Percentiles rank a stretch among this genome's conserved stretches.
Evolutionary conservation across 192 early-diverging fungal genomes (phyloP).

Genomic region (Neocallimastix lanati): DNA sequence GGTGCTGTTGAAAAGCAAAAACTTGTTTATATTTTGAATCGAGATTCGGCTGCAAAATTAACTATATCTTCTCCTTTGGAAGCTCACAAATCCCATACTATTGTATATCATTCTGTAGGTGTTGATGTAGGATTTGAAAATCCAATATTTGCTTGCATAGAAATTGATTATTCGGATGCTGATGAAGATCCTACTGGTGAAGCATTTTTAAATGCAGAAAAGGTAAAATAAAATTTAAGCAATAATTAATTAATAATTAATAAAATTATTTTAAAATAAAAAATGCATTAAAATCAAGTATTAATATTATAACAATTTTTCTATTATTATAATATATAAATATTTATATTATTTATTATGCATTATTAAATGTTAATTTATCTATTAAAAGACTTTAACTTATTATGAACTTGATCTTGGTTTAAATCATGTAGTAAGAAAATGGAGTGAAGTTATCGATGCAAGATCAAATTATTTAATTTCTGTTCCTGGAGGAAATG

Average conservation of each 20-base stretch:
- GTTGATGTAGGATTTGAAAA: slow-evolving; percentile 98
- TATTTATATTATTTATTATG: too few relatives aligned
- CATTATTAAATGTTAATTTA: too few relatives aligned
- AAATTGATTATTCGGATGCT: slow-evolving; percentile 64
- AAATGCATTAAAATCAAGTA: too few relatives aligned
- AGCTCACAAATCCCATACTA: slow-evolving; percentile 61
- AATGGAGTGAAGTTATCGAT: slow-evolving; percentile 76
- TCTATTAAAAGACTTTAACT: slow-evolving; percentile 47
- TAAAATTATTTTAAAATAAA: too few relatives aligned
- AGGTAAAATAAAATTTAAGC: slow-evolving; percentile 26
- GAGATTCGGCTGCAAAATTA: slow-evolving; percentile 61
- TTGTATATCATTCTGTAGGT: slow-evolving; percentile 63
- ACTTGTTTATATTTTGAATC: slow-evolving; percentile 89
- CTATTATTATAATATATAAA: too few relatives aligned
- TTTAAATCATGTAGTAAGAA: slow-evolving; percentile 92
- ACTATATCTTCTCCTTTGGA: slow-evolving; percentile 92
- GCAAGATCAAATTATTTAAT: slow-evolving; percentile 60
- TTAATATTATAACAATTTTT: too few relatives aligned
- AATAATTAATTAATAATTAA: slow-evolving; percentile 6
- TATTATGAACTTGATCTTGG: slow-evolving; percentile 97
- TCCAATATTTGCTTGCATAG: slow-evolving; percentile 88
- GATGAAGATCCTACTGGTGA: slow-evolving; percentile 58
- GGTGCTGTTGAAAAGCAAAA: slow-evolving; percentile 86
- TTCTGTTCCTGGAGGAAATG: slow-evolving; percentile 49
- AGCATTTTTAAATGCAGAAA: slow-evolving; percentile 48